Evolutionary conservation across 257 asterid species (phyloP), one percentile per base, ranked within the genome.

Genomic region (Ehretia macrophylla): DNA sequence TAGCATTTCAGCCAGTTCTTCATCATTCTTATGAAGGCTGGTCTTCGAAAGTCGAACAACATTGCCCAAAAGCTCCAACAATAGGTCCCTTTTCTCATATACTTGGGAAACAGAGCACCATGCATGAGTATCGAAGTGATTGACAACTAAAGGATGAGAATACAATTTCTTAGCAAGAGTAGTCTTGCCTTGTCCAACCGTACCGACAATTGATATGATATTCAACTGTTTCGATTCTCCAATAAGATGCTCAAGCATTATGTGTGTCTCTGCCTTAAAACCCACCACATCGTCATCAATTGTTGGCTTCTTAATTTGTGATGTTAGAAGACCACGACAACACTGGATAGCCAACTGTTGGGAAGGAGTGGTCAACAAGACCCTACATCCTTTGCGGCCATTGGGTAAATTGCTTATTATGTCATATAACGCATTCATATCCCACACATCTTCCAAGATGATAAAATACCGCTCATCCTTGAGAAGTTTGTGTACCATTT

Each of bases 131-230:
- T 65, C 13, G 46, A 65, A 65, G 18, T 14, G 40, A 56, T 1
- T 17, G 22, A 11, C 4, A 14, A 51, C 51, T 17, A 10, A 2
- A 21, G 14, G 13, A 18, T 47, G 39, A 5, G 46, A 13, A 49
- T 17, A 56, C 6, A 56, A 9, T 9, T 37, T 65, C 14, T 40
- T 42, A 45, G 68, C 68, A 4, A 65, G 47, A 5, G 63, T 56
- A 16, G 70, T 65, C 37, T 65, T 65, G 5, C 70, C 64, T 10
- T 51, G 51, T 44, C 67, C 62, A 32, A 62, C 55, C 72, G 59
- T 67, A 1, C 61, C 66, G 14, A 67, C 38, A 40, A 59, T 67
- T 32, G 66, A 18, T n/a, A 67, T 56, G 27, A 67, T 39, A 16
- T 8, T 23, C n/a, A 11, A n/a, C n/a, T n/a, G n/a, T n/a, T n/a